These are phyloP conservation scores for Azolla pinnata DNA, from an alignment of 75 land plant species.

Conservation along the genomic window DNA sequence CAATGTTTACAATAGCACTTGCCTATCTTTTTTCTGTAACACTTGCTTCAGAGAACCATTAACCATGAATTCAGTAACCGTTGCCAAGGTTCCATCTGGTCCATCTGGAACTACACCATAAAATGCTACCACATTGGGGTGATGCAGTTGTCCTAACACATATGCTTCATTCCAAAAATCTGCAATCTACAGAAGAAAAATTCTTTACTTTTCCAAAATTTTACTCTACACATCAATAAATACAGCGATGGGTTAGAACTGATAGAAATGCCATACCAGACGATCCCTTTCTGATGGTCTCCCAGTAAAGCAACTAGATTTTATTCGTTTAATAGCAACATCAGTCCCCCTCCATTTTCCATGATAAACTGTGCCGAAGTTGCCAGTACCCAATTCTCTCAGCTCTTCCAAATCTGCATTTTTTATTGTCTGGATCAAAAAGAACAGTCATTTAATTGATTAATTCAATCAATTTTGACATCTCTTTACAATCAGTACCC, in stretches of 20 bases:
- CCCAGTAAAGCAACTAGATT: constrained; percentile 57
- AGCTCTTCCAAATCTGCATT: constrained; percentile 52
- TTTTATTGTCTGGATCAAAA: constrained; percentile 45
- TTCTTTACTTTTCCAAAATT: background rate
- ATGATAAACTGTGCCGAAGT: constrained; percentile 55
- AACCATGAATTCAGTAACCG: constrained; percentile 96
- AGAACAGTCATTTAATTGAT: background rate
- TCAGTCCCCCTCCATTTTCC: constrained; percentile 65
- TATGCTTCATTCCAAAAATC: constrained; percentile 95
- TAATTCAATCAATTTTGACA: background rate
- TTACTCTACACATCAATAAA: background rate
- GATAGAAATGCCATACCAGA: too few species aligned
- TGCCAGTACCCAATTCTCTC: constrained; percentile 52
- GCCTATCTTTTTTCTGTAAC: constrained; percentile 70
- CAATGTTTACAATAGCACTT: constrained; percentile 1
- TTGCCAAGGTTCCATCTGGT: constrained; percentile 84
- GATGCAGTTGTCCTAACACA: constrained; percentile 77
- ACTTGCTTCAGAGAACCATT: constrained; percentile 86
- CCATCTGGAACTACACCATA: constrained; percentile 98
- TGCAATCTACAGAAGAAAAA: constrained; percentile 34
- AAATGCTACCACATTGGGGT: constrained; percentile 96
- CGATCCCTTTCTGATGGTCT: constrained; percentile 40
- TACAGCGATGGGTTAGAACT: too few species aligned
- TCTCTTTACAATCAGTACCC: background rate
- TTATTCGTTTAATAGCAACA: constrained; percentile 64